A percentile compares a stretch with the other conserved stretches of the same genome.
phyloP scores from a whole-genome alignment of 2,329 filamentous ascomycete species.

The Rachicladosporium sp. region DNA sequence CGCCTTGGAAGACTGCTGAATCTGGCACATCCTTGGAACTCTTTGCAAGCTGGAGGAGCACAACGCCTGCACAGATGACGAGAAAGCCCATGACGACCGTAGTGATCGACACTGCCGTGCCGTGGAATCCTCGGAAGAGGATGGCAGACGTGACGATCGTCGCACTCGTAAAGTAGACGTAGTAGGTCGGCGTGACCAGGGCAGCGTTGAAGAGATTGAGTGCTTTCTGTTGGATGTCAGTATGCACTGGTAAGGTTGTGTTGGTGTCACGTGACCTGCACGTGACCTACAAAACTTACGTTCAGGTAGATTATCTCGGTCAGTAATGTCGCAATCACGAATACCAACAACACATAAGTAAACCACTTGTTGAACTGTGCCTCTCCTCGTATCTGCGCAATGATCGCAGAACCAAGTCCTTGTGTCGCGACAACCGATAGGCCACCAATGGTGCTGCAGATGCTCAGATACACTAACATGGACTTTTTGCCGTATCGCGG shows the following conservation, averaged over 20 bases:
- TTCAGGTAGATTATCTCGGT: conserved; percentile 95
- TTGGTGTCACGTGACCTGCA: not conserved
- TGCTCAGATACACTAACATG: conserved; percentile 94
- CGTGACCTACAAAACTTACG: conserved; percentile 44
- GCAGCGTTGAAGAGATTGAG: conserved; percentile 94
- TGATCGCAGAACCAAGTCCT: conserved; percentile 79
- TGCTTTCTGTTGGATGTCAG: conserved; percentile 63
- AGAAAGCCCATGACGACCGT: conserved; percentile 91
- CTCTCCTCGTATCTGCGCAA: conserved; percentile 70
- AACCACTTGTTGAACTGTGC: conserved; percentile 98
- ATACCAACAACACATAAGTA: conserved; percentile 78
- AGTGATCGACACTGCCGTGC: conserved; percentile 63
- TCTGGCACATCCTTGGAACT: conserved; percentile 96
- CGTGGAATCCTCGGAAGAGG: conserved; percentile 88
- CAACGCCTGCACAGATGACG: conserved; percentile 83
- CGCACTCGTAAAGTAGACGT: conserved; percentile 93
- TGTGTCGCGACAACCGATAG: conserved; percentile 92
- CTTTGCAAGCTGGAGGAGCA: conserved; percentile 87
- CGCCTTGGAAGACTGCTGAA: conserved; percentile 78
- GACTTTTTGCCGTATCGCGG: conserved; percentile 89
- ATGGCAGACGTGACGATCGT: conserved; percentile 91
- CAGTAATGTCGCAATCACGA: conserved; percentile 76
- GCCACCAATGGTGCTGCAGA: conserved; percentile 90
- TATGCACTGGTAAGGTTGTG: not conserved
- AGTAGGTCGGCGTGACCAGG: conserved; percentile 94